phyloP scores from a whole-genome alignment of 805 yeast species.

The Suhomyces sp. region DNA sequence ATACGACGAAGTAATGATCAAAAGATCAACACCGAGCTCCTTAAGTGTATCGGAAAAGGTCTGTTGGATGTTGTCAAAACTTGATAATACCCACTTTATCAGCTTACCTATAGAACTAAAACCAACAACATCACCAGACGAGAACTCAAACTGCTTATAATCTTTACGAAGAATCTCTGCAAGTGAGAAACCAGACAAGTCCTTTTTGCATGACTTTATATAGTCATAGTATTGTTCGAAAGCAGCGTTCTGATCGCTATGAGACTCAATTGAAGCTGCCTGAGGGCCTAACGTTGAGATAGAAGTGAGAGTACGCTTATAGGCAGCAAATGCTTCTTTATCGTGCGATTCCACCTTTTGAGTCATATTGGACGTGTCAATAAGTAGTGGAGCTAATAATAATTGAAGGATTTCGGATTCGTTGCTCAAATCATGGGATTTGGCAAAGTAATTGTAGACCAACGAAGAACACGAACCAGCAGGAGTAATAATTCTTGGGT shows the following conservation, averaged over 20 bases:
- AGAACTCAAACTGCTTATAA: slow-evolving; percentile 64
- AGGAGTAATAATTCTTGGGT: slow-evolving; percentile 59
- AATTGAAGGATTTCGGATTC: slow-evolving; percentile 41
- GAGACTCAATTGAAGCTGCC: background rate
- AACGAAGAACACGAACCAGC: slow-evolving; percentile 81
- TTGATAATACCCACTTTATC: slow-evolving; percentile 48
- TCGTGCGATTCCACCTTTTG: slow-evolving; percentile 65
- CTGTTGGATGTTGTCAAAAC: slow-evolving; percentile 19
- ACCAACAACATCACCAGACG: slow-evolving; percentile 50
- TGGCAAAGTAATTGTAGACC: slow-evolving; percentile 62
- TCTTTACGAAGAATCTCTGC: slow-evolving; percentile 74
- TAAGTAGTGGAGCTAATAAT: slow-evolving; percentile 63
- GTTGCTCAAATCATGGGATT: slow-evolving; percentile 13
- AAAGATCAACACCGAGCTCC: slow-evolving; percentile 19
- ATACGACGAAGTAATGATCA: slow-evolving; percentile 39
- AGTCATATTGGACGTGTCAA: slow-evolving; percentile 72
- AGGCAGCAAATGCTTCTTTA: slow-evolving; percentile 37
- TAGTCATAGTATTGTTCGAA: slow-evolving; percentile 16
- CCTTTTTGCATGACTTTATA: slow-evolving; percentile 52
- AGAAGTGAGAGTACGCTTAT: slow-evolving; percentile 25
- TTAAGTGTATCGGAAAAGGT: slow-evolving; percentile 21
- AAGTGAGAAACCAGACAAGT: slow-evolving; percentile 58
- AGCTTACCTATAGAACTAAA: slow-evolving; percentile 74
- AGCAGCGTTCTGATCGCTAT: slow-evolving; percentile 4
- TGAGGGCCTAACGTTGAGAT: background rate